Evolutionary conservation across 768 basidiomycete species (phyloP), one percentile per base, ranked within the genome.

Genomic region (Udeniomyces megalosporus): DNA sequence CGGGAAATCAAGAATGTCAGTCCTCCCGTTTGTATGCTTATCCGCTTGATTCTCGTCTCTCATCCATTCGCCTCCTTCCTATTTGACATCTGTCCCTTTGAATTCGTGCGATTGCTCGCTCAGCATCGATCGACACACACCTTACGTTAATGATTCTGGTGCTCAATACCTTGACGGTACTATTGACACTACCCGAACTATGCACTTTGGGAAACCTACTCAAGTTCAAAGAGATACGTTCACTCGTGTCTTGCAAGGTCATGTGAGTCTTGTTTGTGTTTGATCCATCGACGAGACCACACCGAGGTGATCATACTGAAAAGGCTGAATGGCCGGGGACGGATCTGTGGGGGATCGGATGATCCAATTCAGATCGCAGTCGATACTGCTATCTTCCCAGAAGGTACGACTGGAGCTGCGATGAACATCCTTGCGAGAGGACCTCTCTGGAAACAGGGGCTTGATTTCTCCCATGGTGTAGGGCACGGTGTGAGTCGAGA

Each of bases 241-340:
- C 74, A 99, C 95, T 32, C 79, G 90, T 50, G 95, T 97, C 47
- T 72, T 99, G 61, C 95, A 99, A 75, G 93, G 92, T 8, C 95
- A 99, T 76, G 88, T 89, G 77, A 69, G 86, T 79, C 62, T 63
- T 14, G 3, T 2, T 44, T 35, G 50, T 14, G 22, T 12, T 51
- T 49, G 10, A 1, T 51, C 31, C 22, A 34, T 60, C 22, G 6
- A 7, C 20, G 50, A 11, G 28, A 28, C 28, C 12, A 51, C 5
- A n/a, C 20, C 52, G 32, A 34, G 17, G 47, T 66, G 52, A 68
- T 72, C 58, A 6, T 45, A 22, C 28, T 56, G 26, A 14, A 34
- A 29, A 17, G 1, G 11, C 3, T 8, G 24, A n/a, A 67, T n/a
- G n/a, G n/a, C n/a, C n/a, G n/a, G n/a, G n/a, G n/a, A n/a, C n/a